These are phyloP conservation scores for Rosa chinensis DNA, from an alignment of 306 rosid genomes.

Conservation along the genomic window DNA sequence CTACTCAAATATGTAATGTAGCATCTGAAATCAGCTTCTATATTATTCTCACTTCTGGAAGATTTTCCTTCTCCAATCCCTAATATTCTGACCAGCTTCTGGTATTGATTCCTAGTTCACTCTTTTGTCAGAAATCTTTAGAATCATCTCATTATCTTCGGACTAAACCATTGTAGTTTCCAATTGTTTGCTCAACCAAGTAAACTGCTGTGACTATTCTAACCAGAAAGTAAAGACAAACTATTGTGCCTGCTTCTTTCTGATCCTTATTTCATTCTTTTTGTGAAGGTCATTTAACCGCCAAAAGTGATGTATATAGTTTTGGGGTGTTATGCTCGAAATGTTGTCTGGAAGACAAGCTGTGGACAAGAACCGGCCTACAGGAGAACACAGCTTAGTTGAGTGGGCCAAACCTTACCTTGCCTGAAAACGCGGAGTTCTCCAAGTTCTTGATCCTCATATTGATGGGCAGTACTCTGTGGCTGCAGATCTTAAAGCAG, in stretches of 20 bases:
- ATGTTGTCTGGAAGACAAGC: slow-evolving; percentile 76
- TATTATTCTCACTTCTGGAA: background rate
- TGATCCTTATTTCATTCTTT: slow-evolving; percentile 25
- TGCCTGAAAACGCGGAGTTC: slow-evolving; percentile 63
- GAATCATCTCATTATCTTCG: background rate
- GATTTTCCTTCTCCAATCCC: background rate
- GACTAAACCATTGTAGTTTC: background rate
- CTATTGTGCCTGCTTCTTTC: slow-evolving; percentile 9
- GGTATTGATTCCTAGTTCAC: background rate
- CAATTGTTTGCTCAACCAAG: background rate
- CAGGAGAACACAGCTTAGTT: slow-evolving; percentile 70
- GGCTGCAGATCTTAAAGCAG: slow-evolving; percentile 60
- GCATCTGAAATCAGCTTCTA: background rate
- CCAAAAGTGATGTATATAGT: slow-evolving; percentile 87
- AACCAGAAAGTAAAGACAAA: background rate
- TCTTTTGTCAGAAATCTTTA: background rate
- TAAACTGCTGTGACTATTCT: background rate
- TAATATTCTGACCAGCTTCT: background rate
- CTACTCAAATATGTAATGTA: background rate
- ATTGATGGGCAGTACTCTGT: slow-evolving; percentile 69
- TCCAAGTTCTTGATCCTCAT: slow-evolving; percentile 77
- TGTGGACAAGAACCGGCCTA: slow-evolving; percentile 79
- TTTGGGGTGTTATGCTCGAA: slow-evolving; percentile 93
- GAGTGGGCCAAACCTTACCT: slow-evolving; percentile 96
- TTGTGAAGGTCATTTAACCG: slow-evolving; percentile 81